Evolutionary conservation across 1,139 yeast species (phyloP), one percentile per base, ranked within the genome.

Genomic region (Sugiyamaella paludigena): DNA sequence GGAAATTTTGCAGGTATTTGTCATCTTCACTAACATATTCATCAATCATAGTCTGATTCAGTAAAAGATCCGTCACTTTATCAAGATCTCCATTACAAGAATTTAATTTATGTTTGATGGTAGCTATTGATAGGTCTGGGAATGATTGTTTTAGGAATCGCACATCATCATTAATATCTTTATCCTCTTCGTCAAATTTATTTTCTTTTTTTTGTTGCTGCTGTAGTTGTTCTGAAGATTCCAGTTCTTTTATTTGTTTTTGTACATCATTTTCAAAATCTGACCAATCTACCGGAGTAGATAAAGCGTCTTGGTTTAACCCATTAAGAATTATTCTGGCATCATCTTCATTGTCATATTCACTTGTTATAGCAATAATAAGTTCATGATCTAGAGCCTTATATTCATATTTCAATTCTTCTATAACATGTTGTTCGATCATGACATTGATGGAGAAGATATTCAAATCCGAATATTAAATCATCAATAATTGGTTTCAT

Each of bases 11-110:
- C 1, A 29, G 36, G 13, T 49, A 31, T 28, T 24, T 33, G 12
- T 51, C 43, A 32, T 48, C 49, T 15, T 49, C 48, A 13, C 44
- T 55, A 1, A 48, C 46, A 11, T 53, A 49, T 12, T 53, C 53
- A 10, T 56, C 52, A 7, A 61, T 34, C 2, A 50, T 40, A 13
- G 50, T 49, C 39, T 48, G 52, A 43, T 62, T 63, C 13, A 63
- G 54, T 27, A 63, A 52, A 29, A 54, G 43, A 37, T 63, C 66
- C 0, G 59, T 55, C 8, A 63, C 59, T 35, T 37, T 50, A 9
- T 49, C 63, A 1, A 56, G 40, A 30, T 63, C 61, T 10, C 57
- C 54, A 10, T 49, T 45, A 42, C 53, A 48, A 11, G 50, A 46
- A 19, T 44, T 37, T 16, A 59, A 56, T 42, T 55, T 56, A 11